Conservation (phyloP, 2,329 filamentous ascomycete genomes). For the Exophiala xenobiotica region DNA sequence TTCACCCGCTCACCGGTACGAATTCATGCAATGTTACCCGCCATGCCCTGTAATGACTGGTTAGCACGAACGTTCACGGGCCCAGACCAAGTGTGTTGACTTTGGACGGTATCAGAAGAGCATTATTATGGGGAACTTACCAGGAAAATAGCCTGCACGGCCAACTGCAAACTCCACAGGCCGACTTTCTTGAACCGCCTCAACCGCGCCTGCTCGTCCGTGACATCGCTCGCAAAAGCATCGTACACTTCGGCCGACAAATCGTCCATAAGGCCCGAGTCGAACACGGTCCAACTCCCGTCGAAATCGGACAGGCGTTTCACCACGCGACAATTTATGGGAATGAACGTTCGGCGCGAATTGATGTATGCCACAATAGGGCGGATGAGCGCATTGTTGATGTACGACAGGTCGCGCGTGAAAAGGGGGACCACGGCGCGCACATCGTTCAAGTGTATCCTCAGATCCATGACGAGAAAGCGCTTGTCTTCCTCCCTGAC, state of each 20-base stretch:
- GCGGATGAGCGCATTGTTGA: constrained; percentile 91
- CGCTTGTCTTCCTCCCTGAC: constrained; percentile 60
- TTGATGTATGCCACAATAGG: constrained; percentile 99
- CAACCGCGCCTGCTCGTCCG: constrained; percentile 81
- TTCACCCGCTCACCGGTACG: background rate
- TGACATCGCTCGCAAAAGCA: constrained; percentile 87
- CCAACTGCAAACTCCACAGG: constrained; percentile 90
- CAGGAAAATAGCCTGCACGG: constrained; percentile 90
- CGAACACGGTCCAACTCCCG: constrained; percentile 90
- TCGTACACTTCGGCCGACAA: constrained; percentile 87
- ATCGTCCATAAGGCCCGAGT: constrained; percentile 92
- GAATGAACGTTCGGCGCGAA: constrained; percentile 89
- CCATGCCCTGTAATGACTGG: constrained; percentile 29
- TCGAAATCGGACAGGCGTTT: constrained; percentile 89
- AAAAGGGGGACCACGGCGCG: constrained; percentile 91
- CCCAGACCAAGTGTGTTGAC: too few species aligned
- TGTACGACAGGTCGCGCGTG: constrained; percentile 85
- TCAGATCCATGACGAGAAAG: constrained; percentile 88
- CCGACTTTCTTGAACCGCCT: constrained; percentile 92
- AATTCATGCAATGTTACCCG: constrained; percentile 28
- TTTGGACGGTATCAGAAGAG: constrained; percentile 6
- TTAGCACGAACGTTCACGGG: too few species aligned
- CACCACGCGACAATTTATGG: constrained; percentile 89
- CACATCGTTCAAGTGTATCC: constrained; percentile 93
- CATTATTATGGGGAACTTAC: constrained; percentile 51